Percentiles rank a stretch among this genome's conserved stretches.
Evolutionary conservation across 1,284 basidiomycete species (phyloP).

Genomic region (Ustilago tritici): DNA sequence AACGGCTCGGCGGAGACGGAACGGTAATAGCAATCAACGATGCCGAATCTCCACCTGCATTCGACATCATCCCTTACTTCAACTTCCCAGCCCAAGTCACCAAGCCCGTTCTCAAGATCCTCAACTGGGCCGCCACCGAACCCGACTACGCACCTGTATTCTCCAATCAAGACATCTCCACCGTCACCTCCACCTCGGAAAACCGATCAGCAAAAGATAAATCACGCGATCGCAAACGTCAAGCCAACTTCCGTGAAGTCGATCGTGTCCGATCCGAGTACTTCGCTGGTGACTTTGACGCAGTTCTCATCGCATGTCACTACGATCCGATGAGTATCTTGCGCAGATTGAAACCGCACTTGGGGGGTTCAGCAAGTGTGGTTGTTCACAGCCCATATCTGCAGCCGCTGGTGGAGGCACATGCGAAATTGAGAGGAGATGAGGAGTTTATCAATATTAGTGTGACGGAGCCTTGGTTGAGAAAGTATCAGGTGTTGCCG

Average conservation of each 20-base stretch:
- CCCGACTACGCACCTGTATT: conserved; percentile 46
- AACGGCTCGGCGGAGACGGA: conserved; percentile 78
- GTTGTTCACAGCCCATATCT: conserved; percentile 86
- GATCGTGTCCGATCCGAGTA: conserved; percentile 79
- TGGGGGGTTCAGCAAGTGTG: conserved; percentile 86
- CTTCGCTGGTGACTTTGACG: conserved; percentile 77
- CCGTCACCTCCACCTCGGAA: not conserved
- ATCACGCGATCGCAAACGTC: conserved; percentile 48
- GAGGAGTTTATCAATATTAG: conserved; percentile 82
- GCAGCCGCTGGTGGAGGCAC: conserved; percentile 80
- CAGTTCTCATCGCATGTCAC: conserved; percentile 81
- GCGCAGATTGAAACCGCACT: conserved; percentile 79
- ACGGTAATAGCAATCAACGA: conserved; percentile 87
- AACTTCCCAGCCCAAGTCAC: conserved; percentile 72
- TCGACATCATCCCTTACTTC: conserved; percentile 87
- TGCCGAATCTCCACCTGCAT: conserved; percentile 90
- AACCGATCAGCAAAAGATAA: conserved; percentile 36
- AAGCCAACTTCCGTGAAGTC: conserved; percentile 37
- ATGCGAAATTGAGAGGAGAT: conserved; percentile 78
- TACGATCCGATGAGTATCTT: conserved; percentile 89
- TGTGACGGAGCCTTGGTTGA: conserved; percentile 87
- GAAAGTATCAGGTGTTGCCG: conserved; percentile 92
- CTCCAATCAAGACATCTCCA: conserved; percentile 25
- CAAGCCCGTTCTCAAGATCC: conserved; percentile 37
- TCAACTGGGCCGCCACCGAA: conserved; percentile 64